These are phyloP conservation scores for Rhizopus stolonifer DNA, from an alignment of 371 early-diverging fungal genomes.

Conservation along the genomic window DNA sequence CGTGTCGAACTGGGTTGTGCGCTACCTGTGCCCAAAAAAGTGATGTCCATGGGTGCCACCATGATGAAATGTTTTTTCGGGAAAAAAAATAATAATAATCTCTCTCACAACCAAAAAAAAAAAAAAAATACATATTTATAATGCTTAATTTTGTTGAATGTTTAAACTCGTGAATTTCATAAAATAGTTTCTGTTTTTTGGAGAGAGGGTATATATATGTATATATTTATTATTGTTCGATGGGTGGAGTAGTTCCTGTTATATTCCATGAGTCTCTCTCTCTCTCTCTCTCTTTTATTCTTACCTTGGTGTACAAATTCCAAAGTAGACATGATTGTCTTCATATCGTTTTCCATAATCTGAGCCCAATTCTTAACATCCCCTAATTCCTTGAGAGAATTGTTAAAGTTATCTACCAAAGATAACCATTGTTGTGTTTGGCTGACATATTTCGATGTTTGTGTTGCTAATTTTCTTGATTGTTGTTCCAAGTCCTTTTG, in stretches of 20 bases:
- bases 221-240: too few species aligned
- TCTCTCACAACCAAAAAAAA: background rate
- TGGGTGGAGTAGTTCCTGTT: too few species aligned
- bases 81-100: too few species aligned
- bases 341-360: slow-evolving; percentile 46
- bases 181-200: too few species aligned
- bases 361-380: slow-evolving; percentile 82
- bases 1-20: slow-evolving; percentile 71
- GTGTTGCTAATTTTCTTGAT: slow-evolving; percentile 49
- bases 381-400: slow-evolving; percentile 74
- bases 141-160: too few species aligned
- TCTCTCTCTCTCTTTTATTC: background rate
- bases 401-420: slow-evolving; percentile 60
- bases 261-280: background rate
- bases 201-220: too few species aligned
- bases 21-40: slow-evolving; percentile 69
- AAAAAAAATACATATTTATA: background rate
- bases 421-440: slow-evolving; percentile 68
- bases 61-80: too few species aligned
- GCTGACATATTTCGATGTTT: slow-evolving; percentile 48
- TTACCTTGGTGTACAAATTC: slow-evolving; percentile 36
- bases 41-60: slow-evolving; percentile 50
- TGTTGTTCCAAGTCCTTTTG: slow-evolving; percentile 68
- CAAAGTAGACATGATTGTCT: slow-evolving; percentile 27
- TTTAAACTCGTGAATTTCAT: too few species aligned